Conservation (phyloP, 73 alveolate genomes). For the Durusdinium trenchii region DNA sequence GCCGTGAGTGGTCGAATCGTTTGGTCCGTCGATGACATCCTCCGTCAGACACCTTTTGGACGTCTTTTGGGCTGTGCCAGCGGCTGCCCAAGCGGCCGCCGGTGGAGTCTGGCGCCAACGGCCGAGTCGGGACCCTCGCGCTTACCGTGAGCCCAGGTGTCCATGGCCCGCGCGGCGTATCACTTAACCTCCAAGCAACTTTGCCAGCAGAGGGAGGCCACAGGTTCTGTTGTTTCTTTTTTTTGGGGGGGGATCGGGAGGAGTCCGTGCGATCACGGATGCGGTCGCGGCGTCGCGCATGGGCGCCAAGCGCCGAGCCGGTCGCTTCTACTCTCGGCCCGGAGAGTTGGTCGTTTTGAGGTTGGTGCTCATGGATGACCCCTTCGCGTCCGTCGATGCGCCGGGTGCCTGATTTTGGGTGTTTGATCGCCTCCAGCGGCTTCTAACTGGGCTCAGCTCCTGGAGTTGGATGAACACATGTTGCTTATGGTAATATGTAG, state of each 20-base stretch:
- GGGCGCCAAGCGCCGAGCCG: too few species aligned
- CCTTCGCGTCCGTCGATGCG: conserved; percentile 86
- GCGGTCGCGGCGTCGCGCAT: too few species aligned
- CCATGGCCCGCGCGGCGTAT: conserved; percentile 79
- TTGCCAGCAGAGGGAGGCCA: neutral
- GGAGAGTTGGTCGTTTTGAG: neutral
- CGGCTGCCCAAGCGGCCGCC: too few species aligned
- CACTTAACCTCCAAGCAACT: conserved; percentile 43
- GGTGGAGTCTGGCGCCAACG: too few species aligned
- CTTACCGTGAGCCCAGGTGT: conserved; percentile 61
- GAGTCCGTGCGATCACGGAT: too few species aligned
- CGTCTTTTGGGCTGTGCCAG: too few species aligned
- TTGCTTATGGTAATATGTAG: neutral
- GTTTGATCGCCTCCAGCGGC: neutral
- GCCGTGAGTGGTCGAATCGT: too few species aligned
- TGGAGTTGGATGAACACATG: neutral
- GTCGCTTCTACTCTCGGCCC: neutral
- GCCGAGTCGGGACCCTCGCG: too few species aligned
- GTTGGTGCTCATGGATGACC: conserved; percentile 83
- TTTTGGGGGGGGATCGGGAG: neutral
- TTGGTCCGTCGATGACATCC: too few species aligned
- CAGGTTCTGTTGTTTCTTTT: neutral
- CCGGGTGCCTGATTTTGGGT: neutral
- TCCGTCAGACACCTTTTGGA: too few species aligned
- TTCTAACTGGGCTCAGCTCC: neutral